phyloP scores from a whole-genome alignment of 257 asterid species.

The Avicennia marina region DNA sequence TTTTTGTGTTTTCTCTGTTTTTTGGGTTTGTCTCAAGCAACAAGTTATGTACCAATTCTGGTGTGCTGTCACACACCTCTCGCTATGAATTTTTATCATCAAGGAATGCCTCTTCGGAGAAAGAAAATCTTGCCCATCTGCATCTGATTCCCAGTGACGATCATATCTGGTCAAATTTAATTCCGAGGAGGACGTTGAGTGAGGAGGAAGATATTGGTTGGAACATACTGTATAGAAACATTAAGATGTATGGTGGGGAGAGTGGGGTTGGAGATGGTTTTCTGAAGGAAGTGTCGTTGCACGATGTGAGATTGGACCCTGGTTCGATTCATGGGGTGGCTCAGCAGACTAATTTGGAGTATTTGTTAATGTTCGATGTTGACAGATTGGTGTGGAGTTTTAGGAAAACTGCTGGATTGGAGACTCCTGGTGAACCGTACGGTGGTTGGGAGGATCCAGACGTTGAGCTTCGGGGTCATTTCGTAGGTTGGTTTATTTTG shows the following conservation, averaged over 20 bases:
- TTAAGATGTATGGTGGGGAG: slow-evolving; percentile 29
- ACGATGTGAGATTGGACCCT: slow-evolving; percentile 72
- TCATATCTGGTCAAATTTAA: slow-evolving; percentile 50
- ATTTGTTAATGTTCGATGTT: slow-evolving; percentile 80
- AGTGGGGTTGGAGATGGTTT: slow-evolving; percentile 31
- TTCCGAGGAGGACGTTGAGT: slow-evolving; percentile 65
- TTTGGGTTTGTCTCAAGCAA: slow-evolving; percentile 34
- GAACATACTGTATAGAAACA: slow-evolving; percentile 43
- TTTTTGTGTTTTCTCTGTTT: slow-evolving; percentile 32
- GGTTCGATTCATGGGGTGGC: slow-evolving; percentile 66
- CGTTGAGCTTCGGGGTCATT: slow-evolving; percentile 88
- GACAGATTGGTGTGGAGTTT: slow-evolving; percentile 89
- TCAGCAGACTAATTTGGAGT: slow-evolving; percentile 88
- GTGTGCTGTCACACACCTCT: slow-evolving; percentile 57
- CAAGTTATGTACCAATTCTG: slow-evolving; percentile 67
- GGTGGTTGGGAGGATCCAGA: slow-evolving; percentile 88
- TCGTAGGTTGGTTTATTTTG: slow-evolving; percentile 62
- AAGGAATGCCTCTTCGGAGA: slow-evolving; percentile 46
- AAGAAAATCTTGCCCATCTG: slow-evolving; percentile 48
- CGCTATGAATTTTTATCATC: slow-evolving; percentile 47
- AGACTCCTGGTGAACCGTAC: slow-evolving; percentile 63
- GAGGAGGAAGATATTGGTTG: slow-evolving; percentile 57
- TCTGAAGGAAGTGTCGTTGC: slow-evolving; percentile 58
- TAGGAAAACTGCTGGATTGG: slow-evolving; percentile 73
- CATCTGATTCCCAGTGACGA: slow-evolving; percentile 76